phyloP scores from a whole-genome alignment of 2,329 filamentous ascomycete species.

The Xylariaceae sp. region DNA sequence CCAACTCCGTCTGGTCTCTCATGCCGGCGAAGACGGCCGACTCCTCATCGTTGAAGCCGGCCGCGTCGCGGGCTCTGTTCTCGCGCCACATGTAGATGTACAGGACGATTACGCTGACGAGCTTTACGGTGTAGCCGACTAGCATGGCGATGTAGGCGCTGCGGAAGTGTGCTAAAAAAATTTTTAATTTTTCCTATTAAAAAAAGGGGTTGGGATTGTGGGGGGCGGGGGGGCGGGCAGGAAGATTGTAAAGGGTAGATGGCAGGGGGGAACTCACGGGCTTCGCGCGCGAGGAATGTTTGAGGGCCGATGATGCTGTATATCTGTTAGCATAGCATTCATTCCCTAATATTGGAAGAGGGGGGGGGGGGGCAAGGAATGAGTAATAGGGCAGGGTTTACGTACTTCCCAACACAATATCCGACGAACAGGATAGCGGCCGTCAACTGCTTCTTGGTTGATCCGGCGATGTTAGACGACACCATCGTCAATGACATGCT shows the following conservation, averaged over 20 bases:
- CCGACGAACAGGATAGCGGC: constrained; percentile 29
- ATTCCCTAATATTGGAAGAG: background rate
- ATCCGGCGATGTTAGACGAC: constrained; percentile 32
- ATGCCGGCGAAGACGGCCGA: constrained; percentile 30
- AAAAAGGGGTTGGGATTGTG: background rate
- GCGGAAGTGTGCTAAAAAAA: constrained; percentile 23
- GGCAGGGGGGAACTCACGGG: constrained; percentile 18
- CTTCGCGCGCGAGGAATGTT: constrained; percentile 26
- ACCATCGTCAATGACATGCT: constrained; percentile 32
- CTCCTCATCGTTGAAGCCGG: constrained; percentile 25
- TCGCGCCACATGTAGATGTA: constrained; percentile 30
- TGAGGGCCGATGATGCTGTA: constrained; percentile 31
- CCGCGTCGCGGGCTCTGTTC: constrained; percentile 30
- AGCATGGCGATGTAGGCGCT: constrained; percentile 33
- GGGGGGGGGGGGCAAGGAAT: background rate
- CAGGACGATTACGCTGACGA: constrained; percentile 25
- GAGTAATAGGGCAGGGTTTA: background rate
- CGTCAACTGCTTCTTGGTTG: constrained; percentile 32
- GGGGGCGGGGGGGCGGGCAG: background rate
- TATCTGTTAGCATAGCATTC: background rate
- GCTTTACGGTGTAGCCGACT: constrained; percentile 29
- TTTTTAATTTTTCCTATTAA: background rate
- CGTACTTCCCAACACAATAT: constrained; percentile 30
- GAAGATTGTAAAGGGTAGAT: background rate
- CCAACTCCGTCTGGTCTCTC: constrained; percentile 30